Conservation (phyloP, 306 rosid species). For the Vigna unguiculata region DNA sequence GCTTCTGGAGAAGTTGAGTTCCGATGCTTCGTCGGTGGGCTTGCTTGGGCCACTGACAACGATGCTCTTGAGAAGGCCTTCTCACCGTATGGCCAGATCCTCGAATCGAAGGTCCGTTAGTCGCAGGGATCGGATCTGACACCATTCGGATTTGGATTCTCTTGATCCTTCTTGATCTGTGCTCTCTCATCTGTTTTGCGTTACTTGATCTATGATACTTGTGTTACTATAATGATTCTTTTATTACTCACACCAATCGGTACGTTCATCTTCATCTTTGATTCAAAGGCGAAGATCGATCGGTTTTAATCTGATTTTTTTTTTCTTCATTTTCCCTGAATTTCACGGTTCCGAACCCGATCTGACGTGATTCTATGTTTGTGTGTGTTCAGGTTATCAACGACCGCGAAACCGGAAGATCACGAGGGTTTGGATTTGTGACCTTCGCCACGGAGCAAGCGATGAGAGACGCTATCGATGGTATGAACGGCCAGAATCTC, state of each 20-base stretch:
- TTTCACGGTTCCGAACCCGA: background rate
- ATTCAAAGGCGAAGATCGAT: conserved; percentile 85
- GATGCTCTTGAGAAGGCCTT: conserved; percentile 77
- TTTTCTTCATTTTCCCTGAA: background rate
- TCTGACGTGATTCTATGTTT: conserved; percentile 3
- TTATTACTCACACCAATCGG: conserved; percentile 81
- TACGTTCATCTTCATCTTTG: conserved; percentile 94
- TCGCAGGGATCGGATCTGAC: conserved; percentile 85
- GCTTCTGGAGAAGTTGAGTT: conserved; percentile 72
- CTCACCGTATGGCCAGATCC: conserved; percentile 67
- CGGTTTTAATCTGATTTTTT: conserved; percentile 51
- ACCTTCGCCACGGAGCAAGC: conserved; percentile 79
- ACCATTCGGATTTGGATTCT: conserved; percentile 65
- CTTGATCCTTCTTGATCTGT: conserved; percentile 67
- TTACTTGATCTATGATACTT: conserved; percentile 79
- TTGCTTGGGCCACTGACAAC: conserved; percentile 98
- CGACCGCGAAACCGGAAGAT: conserved; percentile 95
- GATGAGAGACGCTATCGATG: conserved; percentile 85
- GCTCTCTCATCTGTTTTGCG: conserved; percentile 72
- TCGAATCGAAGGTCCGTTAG: conserved; percentile 99
- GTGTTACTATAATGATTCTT: conserved; percentile 72
- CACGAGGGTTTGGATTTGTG: conserved; percentile 93
- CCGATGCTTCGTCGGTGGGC: conserved; percentile 97
- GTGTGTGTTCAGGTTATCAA: conserved; percentile 66
- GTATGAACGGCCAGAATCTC: conserved; percentile 83